These are phyloP conservation scores for Hypoxylon sp. DNA, from an alignment of 2,329 filamentous ascomycete species.

Conservation along the genomic window DNA sequence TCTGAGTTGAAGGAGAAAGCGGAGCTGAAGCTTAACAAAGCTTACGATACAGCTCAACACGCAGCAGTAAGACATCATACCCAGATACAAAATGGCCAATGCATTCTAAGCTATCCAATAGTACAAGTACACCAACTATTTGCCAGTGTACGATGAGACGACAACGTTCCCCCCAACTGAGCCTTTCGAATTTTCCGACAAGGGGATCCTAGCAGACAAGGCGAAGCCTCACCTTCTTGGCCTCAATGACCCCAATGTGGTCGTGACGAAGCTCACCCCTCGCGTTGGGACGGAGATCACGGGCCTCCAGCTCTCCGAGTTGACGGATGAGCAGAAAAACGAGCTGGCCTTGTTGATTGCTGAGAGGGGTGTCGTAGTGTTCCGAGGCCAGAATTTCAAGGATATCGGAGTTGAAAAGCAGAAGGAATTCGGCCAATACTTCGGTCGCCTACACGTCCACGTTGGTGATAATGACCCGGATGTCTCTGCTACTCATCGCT, in stretches of 20 bases:
- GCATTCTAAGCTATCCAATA: constrained; percentile 36
- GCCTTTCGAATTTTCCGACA: constrained; percentile 59
- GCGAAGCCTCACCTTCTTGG: constrained; percentile 60
- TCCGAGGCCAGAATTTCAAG: constrained; percentile 53
- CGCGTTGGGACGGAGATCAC: constrained; percentile 50
- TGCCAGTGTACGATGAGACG: constrained; percentile 56
- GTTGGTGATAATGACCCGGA: constrained; percentile 44
- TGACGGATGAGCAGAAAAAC: constrained; percentile 50
- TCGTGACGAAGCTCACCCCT: constrained; percentile 49
- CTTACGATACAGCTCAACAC: constrained; percentile 47
- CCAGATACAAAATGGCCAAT: not conserved
- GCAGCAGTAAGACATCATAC: constrained; percentile 41
- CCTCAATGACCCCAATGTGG: constrained; percentile 50
- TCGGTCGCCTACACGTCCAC: constrained; percentile 59
- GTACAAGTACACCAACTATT: constrained; percentile 56
- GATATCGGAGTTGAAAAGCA: constrained; percentile 57
- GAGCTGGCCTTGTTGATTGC: constrained; percentile 50
- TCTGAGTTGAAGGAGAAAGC: constrained; percentile 44
- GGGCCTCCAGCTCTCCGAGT: constrained; percentile 50
- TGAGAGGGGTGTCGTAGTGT: constrained; percentile 51
- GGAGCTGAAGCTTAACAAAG: constrained; percentile 47
- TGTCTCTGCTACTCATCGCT: not conserved
- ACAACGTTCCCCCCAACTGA: constrained; percentile 58
- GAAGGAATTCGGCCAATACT: constrained; percentile 58
- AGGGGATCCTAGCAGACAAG: constrained; percentile 59